Percentiles rank a stretch among this genome's conserved stretches.
These are phyloP conservation scores for Candida sanyaensis DNA, from an alignment of 1,139 yeast genomes.

Conservation along the genomic window DNA sequence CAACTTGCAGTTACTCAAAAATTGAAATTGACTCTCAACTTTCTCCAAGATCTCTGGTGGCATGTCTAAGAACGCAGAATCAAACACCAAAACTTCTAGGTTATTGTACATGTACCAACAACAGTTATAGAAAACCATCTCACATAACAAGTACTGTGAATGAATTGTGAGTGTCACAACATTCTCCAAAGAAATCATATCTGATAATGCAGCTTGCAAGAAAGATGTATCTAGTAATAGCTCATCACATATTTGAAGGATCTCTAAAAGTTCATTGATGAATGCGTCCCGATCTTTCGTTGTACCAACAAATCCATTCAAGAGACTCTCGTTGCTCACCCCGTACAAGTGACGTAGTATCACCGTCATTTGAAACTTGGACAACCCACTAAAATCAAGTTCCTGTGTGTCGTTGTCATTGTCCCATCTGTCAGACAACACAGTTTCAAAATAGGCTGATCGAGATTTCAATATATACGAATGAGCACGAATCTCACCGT, in stretches of 20 bases:
- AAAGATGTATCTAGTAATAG: conserved; percentile 44
- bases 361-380: conserved; percentile 45
- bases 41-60: conserved; percentile 27
- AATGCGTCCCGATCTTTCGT: conserved; percentile 37
- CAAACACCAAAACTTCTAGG: conserved; percentile 62
- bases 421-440: conserved; percentile 60
- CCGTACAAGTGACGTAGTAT: conserved; percentile 65
- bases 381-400: conserved; percentile 49
- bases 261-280: conserved; percentile 56
- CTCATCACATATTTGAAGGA: conserved; percentile 66
- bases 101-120: conserved; percentile 71
- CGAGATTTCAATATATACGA: conserved; percentile 55
- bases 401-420: conserved; percentile 13
- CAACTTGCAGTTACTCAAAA: conserved; percentile 20
- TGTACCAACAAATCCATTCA: conserved; percentile 34
- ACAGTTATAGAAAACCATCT: conserved; percentile 59
- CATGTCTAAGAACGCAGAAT: conserved; percentile 33
- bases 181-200: conserved; percentile 61
- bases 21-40: conserved; percentile 28
- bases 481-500: conserved; percentile 46
- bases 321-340: conserved; percentile 40
- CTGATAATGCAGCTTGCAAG: conserved; percentile 61
- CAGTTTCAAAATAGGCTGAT: conserved; percentile 64
- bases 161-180: conserved; percentile 59
- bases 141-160: conserved; percentile 53